A percentile compares a stretch with the other conserved stretches of the same genome.
Conservation (phyloP, 2,329 filamentous ascomycete species). For the Neocucurbitaria cava region DNA sequence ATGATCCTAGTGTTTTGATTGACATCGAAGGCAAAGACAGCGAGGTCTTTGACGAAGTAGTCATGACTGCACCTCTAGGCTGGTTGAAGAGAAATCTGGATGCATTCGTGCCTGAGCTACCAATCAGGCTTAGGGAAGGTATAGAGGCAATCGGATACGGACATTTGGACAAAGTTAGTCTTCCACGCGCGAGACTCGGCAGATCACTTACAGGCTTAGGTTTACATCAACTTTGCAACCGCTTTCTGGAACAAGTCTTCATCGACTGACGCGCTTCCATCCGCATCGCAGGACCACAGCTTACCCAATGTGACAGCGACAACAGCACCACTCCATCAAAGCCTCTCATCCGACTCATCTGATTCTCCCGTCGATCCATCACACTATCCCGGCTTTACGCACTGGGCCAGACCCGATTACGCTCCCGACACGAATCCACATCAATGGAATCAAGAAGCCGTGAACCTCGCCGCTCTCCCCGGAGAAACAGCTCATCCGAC, state of each 20-base stretch:
- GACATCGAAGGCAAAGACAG: slow-evolving; percentile 55
- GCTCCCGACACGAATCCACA: slow-evolving; percentile 65
- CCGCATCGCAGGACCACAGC: slow-evolving; percentile 17
- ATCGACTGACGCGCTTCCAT: neutral
- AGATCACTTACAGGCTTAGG: slow-evolving; percentile 29
- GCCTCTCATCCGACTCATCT: slow-evolving; percentile 23
- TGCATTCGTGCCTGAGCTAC: slow-evolving; percentile 67
- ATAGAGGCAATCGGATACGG: slow-evolving; percentile 73
- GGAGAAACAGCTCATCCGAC: slow-evolving; percentile 71
- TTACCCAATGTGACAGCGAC: slow-evolving; percentile 48
- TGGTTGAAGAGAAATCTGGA: slow-evolving; percentile 52
- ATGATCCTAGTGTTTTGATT: slow-evolving; percentile 45
- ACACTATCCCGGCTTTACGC: slow-evolving; percentile 70
- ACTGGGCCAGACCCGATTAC: slow-evolving; percentile 78
- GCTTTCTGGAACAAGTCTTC: slow-evolving; percentile 71
- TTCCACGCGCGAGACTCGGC: slow-evolving; percentile 25
- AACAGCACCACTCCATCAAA: slow-evolving; percentile 46
- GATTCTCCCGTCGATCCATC: slow-evolving; percentile 35
- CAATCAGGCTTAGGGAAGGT: slow-evolving; percentile 63
- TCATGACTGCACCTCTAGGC: slow-evolving; percentile 72
- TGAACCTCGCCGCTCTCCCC: slow-evolving; percentile 76
- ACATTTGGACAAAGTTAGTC: slow-evolving; percentile 70
- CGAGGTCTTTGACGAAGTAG: slow-evolving; percentile 69
- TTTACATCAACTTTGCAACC: slow-evolving; percentile 68
- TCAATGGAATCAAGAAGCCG: slow-evolving; percentile 76